A percentile compares a stretch with the other conserved stretches of the same genome.
These are phyloP conservation scores for Gossypium anomalum DNA, from an alignment of 345 rosid genomes.

Conservation along the genomic window DNA sequence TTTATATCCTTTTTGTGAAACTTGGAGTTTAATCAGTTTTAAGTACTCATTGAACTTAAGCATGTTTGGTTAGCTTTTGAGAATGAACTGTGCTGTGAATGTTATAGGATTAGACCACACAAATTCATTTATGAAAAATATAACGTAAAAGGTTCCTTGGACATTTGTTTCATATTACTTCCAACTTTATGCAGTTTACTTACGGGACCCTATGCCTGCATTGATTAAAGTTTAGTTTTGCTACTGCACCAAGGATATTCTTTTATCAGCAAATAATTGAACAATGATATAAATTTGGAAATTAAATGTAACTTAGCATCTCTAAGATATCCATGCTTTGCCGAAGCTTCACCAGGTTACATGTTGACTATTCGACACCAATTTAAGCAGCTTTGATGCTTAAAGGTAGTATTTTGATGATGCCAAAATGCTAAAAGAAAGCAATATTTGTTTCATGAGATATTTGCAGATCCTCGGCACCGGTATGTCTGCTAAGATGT, in stretches of 20 bases:
- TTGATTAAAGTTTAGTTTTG: not conserved
- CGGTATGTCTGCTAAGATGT: conserved; percentile 99
- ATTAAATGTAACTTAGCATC: not conserved
- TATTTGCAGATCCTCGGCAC: conserved; percentile 79
- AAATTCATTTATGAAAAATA: not conserved
- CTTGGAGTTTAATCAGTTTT: not conserved
- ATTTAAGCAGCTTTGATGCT: not conserved
- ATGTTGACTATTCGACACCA: not conserved
- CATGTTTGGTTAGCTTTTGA: not conserved
- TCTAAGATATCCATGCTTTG: not conserved
- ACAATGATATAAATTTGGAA: not conserved
- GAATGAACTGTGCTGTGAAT: not conserved
- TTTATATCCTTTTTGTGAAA: not conserved
- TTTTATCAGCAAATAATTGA: not conserved
- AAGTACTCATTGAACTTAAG: not conserved
- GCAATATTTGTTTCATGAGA: not conserved
- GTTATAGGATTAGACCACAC: not conserved
- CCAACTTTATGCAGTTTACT: not conserved
- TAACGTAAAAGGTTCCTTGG: not conserved
- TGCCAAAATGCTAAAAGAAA: not conserved
- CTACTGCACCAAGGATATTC: not conserved
- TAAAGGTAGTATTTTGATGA: not conserved
- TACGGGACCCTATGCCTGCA: not conserved
- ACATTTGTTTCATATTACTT: not conserved
- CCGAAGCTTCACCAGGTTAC: not conserved